Evolutionary conservation across 1,284 basidiomycete genomes (phyloP), one percentile per base, ranked within the genome.

Genomic region (Moesziomyces aphidis): DNA sequence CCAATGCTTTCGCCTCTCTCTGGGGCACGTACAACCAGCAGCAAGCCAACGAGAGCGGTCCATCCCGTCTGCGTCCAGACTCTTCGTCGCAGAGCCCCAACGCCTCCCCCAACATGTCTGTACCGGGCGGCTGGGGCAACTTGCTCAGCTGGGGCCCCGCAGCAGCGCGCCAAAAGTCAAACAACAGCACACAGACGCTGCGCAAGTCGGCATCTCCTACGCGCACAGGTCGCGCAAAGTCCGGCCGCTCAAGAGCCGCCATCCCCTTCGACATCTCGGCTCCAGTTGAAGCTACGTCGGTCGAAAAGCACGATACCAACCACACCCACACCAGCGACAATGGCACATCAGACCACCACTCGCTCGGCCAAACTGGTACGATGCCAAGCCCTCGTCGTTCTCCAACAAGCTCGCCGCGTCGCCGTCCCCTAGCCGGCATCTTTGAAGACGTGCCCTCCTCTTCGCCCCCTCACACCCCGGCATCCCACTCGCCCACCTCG

Each of bases 91-190:
- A 50, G 6, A 44, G 50, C 8, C 24, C 50, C 19, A 28, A 39
- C 39, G 61, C 63, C 1, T 57, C 67, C 0, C 54, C 61, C 2
- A 45, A 24, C 9, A 61, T 63, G 17, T 73, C 64, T 21, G 28
- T 73, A 13, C 70, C 70, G 6, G 70, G 64, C 17, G 71, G 71
- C n/a, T 73, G 71, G 71, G 65, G 61, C 1, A 73, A 61, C 24
- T 21, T 73, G 39, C 64, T 73, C 23, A 73, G 65, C 36, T 73
- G 71, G 71, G 71, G 71, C 19, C 71, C 71, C 11, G 55, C 71
- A 24, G 61, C 71, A 1, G 71, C 22, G 6, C 59, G 62, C 11
- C 59, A 65, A 22, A 64, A 56, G 48, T 53, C 56, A 6, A 28
- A 28, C 7, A 44, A 17, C 17, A 19, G 3, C 13, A 19, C 39